Percentiles rank a stretch among this genome's conserved stretches.
phyloP scores from a whole-genome alignment of 495 filamentous ascomycete species.

The Hyaloscypha variabilis region DNA sequence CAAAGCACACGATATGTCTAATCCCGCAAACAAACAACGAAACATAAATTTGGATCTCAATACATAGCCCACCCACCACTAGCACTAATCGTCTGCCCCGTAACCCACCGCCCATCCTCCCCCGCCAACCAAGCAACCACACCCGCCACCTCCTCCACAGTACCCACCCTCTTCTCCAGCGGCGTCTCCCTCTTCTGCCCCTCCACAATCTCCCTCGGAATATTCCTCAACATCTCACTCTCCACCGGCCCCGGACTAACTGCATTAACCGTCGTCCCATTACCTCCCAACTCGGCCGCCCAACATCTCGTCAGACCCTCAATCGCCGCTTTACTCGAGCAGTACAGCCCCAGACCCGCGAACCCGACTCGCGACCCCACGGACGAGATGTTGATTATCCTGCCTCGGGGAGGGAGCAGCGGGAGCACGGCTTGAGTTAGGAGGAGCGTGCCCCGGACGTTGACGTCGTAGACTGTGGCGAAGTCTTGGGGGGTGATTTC shows the following conservation, averaged over 20 bases:
- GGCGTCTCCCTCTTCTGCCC: too few relatives aligned
- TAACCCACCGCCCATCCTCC: constrained; percentile 59
- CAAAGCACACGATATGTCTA: too few relatives aligned
- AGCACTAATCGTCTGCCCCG: constrained; percentile 47
- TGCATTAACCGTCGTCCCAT: constrained; percentile 63
- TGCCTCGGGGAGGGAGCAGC: neutral
- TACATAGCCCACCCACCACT: too few relatives aligned
- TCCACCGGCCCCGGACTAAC: constrained; percentile 61
- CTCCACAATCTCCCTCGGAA: too few relatives aligned
- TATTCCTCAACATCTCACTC: constrained; percentile 28
- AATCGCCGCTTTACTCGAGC: constrained; percentile 65
- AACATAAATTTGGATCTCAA: too few relatives aligned
- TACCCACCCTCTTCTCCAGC: too few relatives aligned
- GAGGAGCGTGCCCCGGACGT: constrained; percentile 70
- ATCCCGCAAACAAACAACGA: too few relatives aligned
- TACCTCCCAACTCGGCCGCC: constrained; percentile 62
- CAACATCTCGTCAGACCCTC: constrained; percentile 67
- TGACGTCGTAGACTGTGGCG: constrained; percentile 53
- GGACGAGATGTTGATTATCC: constrained; percentile 24
- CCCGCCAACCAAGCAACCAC: constrained; percentile 55
- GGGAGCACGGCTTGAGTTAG: constrained; percentile 46
- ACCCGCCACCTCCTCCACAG: constrained; percentile 62
- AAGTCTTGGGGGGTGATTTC: constrained; percentile 59
- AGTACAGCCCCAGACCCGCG: constrained; percentile 40
- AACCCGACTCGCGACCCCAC: constrained; percentile 9